Evolutionary conservation across 768 basidiomycete species (phyloP).

Genomic region (Suillus fuscotomentosus): DNA sequence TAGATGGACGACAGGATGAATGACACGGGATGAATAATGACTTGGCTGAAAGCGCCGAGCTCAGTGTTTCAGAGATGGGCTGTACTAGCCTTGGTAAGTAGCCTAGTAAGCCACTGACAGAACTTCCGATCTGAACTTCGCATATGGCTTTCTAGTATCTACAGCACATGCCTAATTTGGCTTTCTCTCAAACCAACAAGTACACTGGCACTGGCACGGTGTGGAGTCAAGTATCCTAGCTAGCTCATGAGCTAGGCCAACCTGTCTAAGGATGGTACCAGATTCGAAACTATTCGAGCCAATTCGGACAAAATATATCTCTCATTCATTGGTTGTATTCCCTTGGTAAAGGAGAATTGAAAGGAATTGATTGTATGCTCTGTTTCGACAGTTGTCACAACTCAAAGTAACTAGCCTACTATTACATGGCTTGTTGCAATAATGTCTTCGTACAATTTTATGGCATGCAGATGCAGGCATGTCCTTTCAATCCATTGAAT

Average conservation of each 20-base stretch:
- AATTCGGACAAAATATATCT: not conserved
- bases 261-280: not conserved
- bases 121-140: not conserved
- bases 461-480: no score
- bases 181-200: not conserved
- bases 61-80: constrained; percentile 2
- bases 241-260: not conserved
- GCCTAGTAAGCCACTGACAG: constrained; percentile 1
- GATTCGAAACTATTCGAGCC: not conserved
- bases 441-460: not conserved
- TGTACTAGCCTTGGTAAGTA: constrained; percentile 2
- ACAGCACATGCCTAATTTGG: constrained; percentile 3
- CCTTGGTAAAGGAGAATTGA: not conserved
- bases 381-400: not conserved
- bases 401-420: not conserved
- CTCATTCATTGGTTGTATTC: not conserved
- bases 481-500: no score
- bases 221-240: not conserved
- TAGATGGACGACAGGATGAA: constrained; percentile 4
- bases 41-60: not conserved
- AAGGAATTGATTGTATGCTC: not conserved
- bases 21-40: not conserved
- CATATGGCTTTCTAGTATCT: not conserved
- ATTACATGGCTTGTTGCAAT: not conserved
- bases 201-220: not conserved